Conservation (phyloP, 140 eudicot genomes). For the Senecio squalidus region DNA sequence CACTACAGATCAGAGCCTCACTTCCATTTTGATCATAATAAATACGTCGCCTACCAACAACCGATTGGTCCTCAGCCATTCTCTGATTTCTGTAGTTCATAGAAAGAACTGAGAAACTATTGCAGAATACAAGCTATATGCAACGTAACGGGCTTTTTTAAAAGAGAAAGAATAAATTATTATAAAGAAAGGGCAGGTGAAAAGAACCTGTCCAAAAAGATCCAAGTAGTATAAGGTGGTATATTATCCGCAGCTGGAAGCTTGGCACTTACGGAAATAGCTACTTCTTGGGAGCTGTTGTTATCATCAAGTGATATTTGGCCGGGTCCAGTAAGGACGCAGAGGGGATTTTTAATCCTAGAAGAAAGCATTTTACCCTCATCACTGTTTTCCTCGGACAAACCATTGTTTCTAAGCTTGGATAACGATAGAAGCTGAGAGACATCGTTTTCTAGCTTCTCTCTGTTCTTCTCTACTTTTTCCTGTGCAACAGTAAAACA, state of each 20-base stretch:
- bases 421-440: constrained; percentile 44
- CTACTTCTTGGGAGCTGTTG: constrained; percentile 40
- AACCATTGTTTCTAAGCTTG: constrained; percentile 26
- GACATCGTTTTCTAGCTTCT: constrained; percentile 44
- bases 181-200: background rate
- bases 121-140: background rate
- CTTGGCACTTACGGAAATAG: constrained; percentile 44
- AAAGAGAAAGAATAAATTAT: background rate
- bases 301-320: constrained; percentile 52
- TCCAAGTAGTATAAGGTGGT: constrained; percentile 87
- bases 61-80: constrained; percentile 97
- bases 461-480: constrained; percentile 45
- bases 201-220: constrained; percentile 60
- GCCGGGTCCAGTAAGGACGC: constrained; percentile 36
- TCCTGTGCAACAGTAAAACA: constrained; percentile 39
- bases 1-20: constrained; percentile 86
- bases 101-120: constrained; percentile 26
- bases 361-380: constrained; percentile 46
- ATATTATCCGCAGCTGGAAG: constrained; percentile 61
- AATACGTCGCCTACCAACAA: constrained; percentile 84
- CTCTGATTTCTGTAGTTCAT: constrained; percentile 80
- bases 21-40: constrained; percentile 77
- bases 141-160: no score
- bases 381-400: constrained; percentile 20
- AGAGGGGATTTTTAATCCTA: constrained; percentile 56